phyloP scores from a whole-genome alignment of 225 moss, liverwort and hornwort species.

The Bryum argenteum region DNA sequence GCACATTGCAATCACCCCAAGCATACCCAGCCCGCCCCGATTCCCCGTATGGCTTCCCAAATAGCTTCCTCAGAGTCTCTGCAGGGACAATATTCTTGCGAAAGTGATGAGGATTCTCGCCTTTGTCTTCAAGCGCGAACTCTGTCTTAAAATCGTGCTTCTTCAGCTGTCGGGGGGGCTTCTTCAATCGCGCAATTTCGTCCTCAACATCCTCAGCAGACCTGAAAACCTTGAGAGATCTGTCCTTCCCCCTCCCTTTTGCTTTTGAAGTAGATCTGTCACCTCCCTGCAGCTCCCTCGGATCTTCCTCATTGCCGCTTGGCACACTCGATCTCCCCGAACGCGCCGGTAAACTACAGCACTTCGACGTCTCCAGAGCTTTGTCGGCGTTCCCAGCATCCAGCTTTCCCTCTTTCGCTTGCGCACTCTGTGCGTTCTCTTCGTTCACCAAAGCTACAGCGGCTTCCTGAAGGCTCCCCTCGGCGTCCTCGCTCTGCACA shows the following conservation, averaged over 20 bases:
- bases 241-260: background rate
- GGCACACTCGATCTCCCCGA: background rate
- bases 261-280: background rate
- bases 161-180: background rate
- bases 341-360: background rate
- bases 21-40: too few relatives aligned
- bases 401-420: too few relatives aligned
- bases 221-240: background rate
- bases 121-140: background rate
- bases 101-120: background rate
- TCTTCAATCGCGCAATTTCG: background rate
- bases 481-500: too few relatives aligned
- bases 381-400: background rate
- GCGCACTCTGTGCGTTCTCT: background rate
- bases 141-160: background rate
- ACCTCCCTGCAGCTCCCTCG: background rate
- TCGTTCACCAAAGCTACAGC: background rate
- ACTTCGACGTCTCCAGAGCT: background rate
- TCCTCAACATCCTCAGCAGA: background rate
- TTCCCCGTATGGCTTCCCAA: background rate
- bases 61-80: background rate
- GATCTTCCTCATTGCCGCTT: background rate
- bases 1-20: background rate
- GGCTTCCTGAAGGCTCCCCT: too few relatives aligned
- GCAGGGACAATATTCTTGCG: background rate